Evolutionary conservation across 495 filamentous ascomycete genomes (phyloP).

Genomic region (Evernia prunastri): DNA sequence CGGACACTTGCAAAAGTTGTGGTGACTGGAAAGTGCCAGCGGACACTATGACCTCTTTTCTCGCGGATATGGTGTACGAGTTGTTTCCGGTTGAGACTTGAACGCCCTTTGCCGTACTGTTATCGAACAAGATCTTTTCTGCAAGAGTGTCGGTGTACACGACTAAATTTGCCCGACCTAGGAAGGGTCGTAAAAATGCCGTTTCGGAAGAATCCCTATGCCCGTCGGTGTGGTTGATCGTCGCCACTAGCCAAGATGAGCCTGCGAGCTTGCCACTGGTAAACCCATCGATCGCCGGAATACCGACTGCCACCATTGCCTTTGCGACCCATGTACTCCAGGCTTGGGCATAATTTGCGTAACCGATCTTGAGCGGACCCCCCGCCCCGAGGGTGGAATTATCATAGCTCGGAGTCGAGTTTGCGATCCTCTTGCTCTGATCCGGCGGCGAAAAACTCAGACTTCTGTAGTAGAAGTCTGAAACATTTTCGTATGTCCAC

Average conservation of each 20-base stretch:
- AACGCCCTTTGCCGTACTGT: conserved; percentile 12
- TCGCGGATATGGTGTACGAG: conserved; percentile 37
- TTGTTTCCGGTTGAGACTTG: conserved; percentile 22
- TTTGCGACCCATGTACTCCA: conserved; percentile 37
- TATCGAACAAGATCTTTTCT: conserved; percentile 17
- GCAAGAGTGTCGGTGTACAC: conserved; percentile 16
- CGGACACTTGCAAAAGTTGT: conserved; percentile 54
- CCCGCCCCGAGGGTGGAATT: no score
- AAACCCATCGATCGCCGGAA: conserved; percentile 30
- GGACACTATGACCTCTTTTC: conserved; percentile 52
- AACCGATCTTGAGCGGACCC: conserved; percentile 25
- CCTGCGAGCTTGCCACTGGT: conserved; percentile 33
- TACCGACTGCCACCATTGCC: conserved; percentile 32
- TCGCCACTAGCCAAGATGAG: neutral
- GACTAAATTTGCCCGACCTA: conserved; percentile 4
- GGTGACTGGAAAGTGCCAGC: conserved; percentile 55
- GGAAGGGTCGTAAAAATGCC: conserved; percentile 26
- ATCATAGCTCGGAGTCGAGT: no score
- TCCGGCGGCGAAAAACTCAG: no score
- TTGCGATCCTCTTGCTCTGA: no score
- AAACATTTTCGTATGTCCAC: no score
- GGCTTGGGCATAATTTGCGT: conserved; percentile 40
- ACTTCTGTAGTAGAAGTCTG: no score
- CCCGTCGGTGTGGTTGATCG: conserved; percentile 22
- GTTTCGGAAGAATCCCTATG: conserved; percentile 23